Evolutionary conservation across 345 rosid species (phyloP), one percentile per base, ranked within the genome.

Genomic region (Populus ilicifolia): DNA sequence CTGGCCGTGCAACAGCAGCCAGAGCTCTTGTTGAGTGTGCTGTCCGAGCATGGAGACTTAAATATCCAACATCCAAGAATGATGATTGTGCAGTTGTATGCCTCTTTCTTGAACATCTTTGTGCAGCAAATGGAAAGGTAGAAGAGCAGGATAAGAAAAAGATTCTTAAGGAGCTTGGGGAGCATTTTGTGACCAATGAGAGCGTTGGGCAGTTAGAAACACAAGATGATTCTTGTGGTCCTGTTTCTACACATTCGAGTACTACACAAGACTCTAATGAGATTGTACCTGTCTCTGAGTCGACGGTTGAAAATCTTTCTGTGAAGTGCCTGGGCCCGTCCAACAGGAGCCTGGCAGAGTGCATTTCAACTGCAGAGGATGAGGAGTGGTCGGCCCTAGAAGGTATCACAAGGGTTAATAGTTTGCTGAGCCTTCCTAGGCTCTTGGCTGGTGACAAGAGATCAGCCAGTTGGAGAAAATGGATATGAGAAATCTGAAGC

Each of bases 361-460:
- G 89, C 85, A 88, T 90, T 11, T 89, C 92, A 12, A 84, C 71
- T n/a, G 86, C 90, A 5, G 92, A 91, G 41, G 98, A 95, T 59
- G 96, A 91, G n/a, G 97, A 92, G 77, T 95, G 99, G 97, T 92
- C 96, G 8, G 99, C 98, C 73, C 87, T 95, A 63, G 99, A 95
- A 85, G 98, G 99, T 64, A 78, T 95, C 69, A 92, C 97, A 0
- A 85, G 98, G 79, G 99, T 90, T 50, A 95, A 95, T 79, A 95
- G 98, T 80, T 85, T 95, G 67, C 87, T 95, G 75, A 95, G 98
- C 89, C 84, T 95, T 83, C 99, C 99, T 56, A 85, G 98, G 86
- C 82, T 91, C 74, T 79, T 89, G 5, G 89, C 98, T 23, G 84
- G 88, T 27, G 96, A 95, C 61, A 86, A 79, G 67, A 87, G 91